Evolutionary conservation across 768 basidiomycete species (phyloP).

Genomic region (Phylloporus sp.): DNA sequence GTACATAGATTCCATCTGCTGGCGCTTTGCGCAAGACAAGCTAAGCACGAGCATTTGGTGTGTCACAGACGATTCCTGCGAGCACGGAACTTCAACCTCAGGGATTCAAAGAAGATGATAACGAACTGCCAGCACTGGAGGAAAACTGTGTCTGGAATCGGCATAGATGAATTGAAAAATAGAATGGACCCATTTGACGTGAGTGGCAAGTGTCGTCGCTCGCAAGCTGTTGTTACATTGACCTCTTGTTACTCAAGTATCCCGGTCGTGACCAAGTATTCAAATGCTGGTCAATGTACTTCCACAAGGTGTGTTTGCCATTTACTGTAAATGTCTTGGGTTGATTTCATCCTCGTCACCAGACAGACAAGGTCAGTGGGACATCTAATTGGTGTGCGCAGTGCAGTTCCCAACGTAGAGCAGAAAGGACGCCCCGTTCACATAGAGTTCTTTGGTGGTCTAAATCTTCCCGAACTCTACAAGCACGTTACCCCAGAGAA

Average conservation of each 20-base stretch:
- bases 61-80: conserved; percentile 63
- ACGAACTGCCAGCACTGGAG: conserved; percentile 66
- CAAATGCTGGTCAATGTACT: conserved; percentile 74
- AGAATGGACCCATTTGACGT: conserved; percentile 68
- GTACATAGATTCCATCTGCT: conserved; percentile 16
- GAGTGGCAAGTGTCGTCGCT: conserved; percentile 27
- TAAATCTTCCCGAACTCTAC: conserved; percentile 55
- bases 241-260: conserved; percentile 40
- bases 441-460: conserved; percentile 55
- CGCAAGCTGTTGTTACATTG: not conserved
- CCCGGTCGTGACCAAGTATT: conserved; percentile 66
- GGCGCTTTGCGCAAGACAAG: not conserved
- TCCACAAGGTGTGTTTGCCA: conserved; percentile 54
- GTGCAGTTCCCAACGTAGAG: not conserved
- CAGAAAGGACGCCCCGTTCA: conserved; percentile 71
- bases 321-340: not conserved
- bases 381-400: not conserved
- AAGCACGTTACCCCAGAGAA: conserved; percentile 52
- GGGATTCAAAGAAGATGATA: conserved; percentile 60
- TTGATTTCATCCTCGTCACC: not conserved
- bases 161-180: conserved; percentile 60
- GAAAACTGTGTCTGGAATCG: conserved; percentile 54
- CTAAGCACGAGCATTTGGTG: conserved; percentile 3
- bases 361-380: conserved; percentile 63
- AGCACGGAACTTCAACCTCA: conserved; percentile 60